phyloP scores from a whole-genome alignment of 2,329 filamentous ascomycete species.

The Arthroderma sp. region DNA sequence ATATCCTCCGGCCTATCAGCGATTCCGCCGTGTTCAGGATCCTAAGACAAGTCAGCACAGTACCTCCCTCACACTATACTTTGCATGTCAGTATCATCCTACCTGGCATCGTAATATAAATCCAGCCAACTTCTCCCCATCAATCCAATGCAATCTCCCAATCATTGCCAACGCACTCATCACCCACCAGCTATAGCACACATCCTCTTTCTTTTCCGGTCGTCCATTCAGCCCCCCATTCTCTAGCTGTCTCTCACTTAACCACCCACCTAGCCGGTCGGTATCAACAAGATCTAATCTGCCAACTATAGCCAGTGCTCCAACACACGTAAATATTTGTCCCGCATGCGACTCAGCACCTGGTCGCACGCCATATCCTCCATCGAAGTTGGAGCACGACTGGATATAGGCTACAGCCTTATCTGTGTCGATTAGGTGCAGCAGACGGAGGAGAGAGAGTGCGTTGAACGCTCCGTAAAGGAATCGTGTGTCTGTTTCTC shows the following conservation, averaged over 20 bases:
- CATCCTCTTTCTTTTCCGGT: constrained; percentile 90
- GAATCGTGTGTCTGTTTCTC: constrained; percentile 89
- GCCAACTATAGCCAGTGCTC: constrained; percentile 69
- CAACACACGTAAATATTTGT: constrained; percentile 90
- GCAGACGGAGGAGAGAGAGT: constrained; percentile 65
- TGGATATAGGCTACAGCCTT: constrained; percentile 69
- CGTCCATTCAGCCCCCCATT: constrained; percentile 85
- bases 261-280: constrained; percentile 74
- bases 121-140: constrained; percentile 59
- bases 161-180: constrained; percentile 85
- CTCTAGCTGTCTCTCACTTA: constrained; percentile 82
- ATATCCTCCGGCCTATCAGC: constrained; percentile 84
- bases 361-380: constrained; percentile 78
- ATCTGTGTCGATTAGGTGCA: constrained; percentile 62
- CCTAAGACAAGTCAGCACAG: constrained; percentile 33
- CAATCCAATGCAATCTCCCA: constrained; percentile 80
- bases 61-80: not conserved
- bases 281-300: constrained; percentile 70
- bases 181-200: constrained; percentile 99
- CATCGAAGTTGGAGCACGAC: constrained; percentile 84
- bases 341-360: constrained; percentile 90
- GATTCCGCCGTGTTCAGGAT: constrained; percentile 70
- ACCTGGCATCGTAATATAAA: constrained; percentile 84
- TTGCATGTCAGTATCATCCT: constrained; percentile 11
- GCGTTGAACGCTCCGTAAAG: constrained; percentile 83